Evolutionary conservation across 768 basidiomycete species (phyloP), one percentile per base, ranked within the genome.

Genomic region (Pulveroboletus sp.): DNA sequence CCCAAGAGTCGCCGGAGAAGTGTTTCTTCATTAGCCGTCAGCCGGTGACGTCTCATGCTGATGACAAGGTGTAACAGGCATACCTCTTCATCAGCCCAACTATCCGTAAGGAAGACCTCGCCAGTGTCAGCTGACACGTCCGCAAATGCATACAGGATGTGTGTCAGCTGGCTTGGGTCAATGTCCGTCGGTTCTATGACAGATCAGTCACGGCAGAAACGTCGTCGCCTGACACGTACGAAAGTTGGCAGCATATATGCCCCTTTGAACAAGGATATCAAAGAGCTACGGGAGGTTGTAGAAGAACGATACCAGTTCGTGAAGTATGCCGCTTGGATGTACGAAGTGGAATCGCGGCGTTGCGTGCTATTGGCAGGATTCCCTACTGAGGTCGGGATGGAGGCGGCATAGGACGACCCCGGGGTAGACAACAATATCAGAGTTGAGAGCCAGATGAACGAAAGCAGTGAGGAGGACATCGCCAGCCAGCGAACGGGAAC

Each of bases 121-220:
- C 90, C 89, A 0, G 80, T 78, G 39, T 72, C 69, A 7, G 81
- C 64, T 47, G 79, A 76, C 33, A 83, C 77, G 64, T 91, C 87
- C 40, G 85, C 89, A 61, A 93, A 93, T 3, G 87, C 77, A 57
- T 91, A 91, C 15, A 89, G 69, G 58, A 91, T 79, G 72, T 88
- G 88, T 6, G 87, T 89, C 55, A 93, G 71, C 35, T 76, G 71
- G 4, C 71, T 67, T 8, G 81, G 65, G 39, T 75, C 73, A 49
- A 88, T 81, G 50, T 85, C 77, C 18, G 77, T 80, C 1, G 85
- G 85, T 62, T 84, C 84, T 86, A 60, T 26, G 56, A 24, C 30
- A 27, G 38, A 37, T 56, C 45, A 35, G 57, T 21, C 35, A 45
- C n/a, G 27, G 47, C 14, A 24, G 38, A 53, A 21, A 8, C 28